A percentile compares a stretch with the other conserved stretches of the same genome.
Evolutionary conservation across 208 protist genomes (phyloP).

Genomic region (Novymonas esmeraldas): DNA sequence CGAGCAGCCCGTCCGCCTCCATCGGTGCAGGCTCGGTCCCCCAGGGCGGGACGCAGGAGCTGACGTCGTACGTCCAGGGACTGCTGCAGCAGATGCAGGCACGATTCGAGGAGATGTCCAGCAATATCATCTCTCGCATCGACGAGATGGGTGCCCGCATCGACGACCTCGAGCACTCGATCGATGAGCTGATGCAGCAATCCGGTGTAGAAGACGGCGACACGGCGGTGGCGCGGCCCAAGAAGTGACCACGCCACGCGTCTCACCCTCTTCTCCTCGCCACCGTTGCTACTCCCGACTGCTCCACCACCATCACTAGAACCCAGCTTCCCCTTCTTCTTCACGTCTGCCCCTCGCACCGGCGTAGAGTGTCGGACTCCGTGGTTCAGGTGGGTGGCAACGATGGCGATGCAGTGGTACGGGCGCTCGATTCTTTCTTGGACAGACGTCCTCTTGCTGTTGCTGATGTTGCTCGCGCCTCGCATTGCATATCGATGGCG

Average conservation of each 20-base stretch:
- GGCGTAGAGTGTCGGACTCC: too few species aligned
- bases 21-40: slow-evolving; percentile 2
- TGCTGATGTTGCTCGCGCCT: too few species aligned
- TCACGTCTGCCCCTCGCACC: too few species aligned
- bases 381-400: too few species aligned
- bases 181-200: slow-evolving; percentile 95
- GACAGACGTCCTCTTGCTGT: too few species aligned
- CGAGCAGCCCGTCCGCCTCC: slow-evolving; percentile 2
- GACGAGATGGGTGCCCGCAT: slow-evolving; percentile 95
- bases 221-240: slow-evolving; percentile 28
- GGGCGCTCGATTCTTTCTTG: too few species aligned
- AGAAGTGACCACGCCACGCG: slow-evolving; percentile 10
- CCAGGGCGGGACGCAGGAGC: slow-evolving; percentile 79
- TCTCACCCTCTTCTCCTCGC: neutral
- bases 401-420: too few species aligned
- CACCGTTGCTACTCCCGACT: too few species aligned
- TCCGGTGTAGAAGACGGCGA: slow-evolving; percentile 87
- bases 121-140: slow-evolving; percentile 92
- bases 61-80: slow-evolving; percentile 94
- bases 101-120: slow-evolving; percentile 95
- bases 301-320: too few species aligned
- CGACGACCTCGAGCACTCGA: slow-evolving; percentile 94
- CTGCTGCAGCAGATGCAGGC: slow-evolving; percentile 95
- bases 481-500: too few species aligned
- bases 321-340: too few species aligned